Evolutionary conservation across 2,329 filamentous ascomycete genomes (phyloP).

Genomic region (Colletotrichum cereale): DNA sequence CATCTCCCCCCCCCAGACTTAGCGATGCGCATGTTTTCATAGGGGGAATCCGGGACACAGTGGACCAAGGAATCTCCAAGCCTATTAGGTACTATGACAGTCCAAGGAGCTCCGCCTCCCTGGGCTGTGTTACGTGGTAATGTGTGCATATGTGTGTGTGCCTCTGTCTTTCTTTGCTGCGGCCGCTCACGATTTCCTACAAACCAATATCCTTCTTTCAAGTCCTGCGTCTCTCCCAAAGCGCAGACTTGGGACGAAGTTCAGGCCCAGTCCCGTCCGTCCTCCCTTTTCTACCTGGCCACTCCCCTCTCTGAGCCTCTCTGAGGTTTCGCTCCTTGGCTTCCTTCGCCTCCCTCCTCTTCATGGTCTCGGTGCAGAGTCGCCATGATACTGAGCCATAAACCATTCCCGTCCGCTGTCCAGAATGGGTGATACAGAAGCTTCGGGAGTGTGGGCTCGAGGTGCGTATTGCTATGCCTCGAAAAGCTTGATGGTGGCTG

Average conservation of each 20-base stretch:
- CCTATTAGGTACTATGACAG: too few species aligned
- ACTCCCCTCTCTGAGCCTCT: background rate
- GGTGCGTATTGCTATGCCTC: constrained; percentile 3
- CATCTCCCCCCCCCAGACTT: background rate
- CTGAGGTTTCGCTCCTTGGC: background rate
- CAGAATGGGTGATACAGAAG: constrained; percentile 38
- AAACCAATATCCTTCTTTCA: background rate
- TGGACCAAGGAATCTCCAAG: constrained; percentile 9
- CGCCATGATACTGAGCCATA: constrained; percentile 38
- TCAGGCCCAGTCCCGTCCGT: constrained; percentile 15
- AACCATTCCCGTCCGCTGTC: constrained; percentile 26
- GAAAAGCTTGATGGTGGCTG: constrained; percentile 5
- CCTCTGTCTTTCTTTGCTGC: background rate
- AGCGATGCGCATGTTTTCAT: constrained; percentile 37
- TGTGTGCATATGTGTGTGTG: background rate
- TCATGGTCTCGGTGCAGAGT: constrained; percentile 21
- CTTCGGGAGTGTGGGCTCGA: constrained; percentile 30
- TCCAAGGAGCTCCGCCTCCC: constrained; percentile 7
- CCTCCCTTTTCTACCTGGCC: background rate
- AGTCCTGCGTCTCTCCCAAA: constrained; percentile 15
- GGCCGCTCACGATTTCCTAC: background rate
- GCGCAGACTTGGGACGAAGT: constrained; percentile 34
- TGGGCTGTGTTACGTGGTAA: constrained; percentile 10
- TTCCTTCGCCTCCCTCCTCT: background rate
- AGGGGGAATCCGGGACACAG: constrained; percentile 24